Conservation (phyloP, 495 filamentous ascomycete species). For the Neurospora sp. region DNA sequence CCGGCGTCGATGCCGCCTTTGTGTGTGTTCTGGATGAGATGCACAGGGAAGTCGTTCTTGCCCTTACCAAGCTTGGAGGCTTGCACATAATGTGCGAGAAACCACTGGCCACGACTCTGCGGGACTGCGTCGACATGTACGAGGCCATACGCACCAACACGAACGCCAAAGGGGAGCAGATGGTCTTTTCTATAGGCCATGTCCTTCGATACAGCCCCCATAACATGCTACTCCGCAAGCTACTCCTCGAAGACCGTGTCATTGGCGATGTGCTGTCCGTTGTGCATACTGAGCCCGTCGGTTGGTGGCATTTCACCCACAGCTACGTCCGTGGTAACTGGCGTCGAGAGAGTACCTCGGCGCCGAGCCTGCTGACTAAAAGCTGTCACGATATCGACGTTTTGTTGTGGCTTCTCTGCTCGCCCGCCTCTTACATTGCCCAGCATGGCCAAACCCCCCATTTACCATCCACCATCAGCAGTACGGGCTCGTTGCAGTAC, state of each 20-base stretch:
- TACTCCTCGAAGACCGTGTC: conserved; percentile 59
- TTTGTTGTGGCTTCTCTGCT: conserved; percentile 76
- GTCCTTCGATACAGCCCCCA: conserved; percentile 82
- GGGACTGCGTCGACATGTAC: conserved; percentile 68
- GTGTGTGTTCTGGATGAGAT: conserved; percentile 84
- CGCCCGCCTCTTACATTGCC: conserved; percentile 35
- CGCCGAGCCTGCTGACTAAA: conserved; percentile 80
- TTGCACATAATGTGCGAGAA: conserved; percentile 94
- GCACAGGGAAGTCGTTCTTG: conserved; percentile 68
- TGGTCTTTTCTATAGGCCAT: conserved; percentile 74
- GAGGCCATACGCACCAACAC: conserved; percentile 30
- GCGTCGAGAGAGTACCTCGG: conserved; percentile 63
- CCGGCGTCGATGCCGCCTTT: conserved; percentile 68
- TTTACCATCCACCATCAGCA: conserved; percentile 61
- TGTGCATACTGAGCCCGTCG: conserved; percentile 88
- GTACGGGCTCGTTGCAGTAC: conserved; percentile 60
- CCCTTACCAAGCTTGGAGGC: conserved; percentile 50
- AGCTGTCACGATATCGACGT: conserved; percentile 93
- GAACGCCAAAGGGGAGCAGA: conserved; percentile 20
- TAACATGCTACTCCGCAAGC: conserved; percentile 70
- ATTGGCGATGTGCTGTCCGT: conserved; percentile 83
- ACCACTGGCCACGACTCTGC: conserved; percentile 68
- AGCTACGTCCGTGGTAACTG: conserved; percentile 93
- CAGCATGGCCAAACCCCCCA: conserved; percentile 43
- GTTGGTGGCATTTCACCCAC: conserved; percentile 94